Base-by-base conservation (phyloP, 306 rosid genomes). In the Luffa acutangula region DNA sequence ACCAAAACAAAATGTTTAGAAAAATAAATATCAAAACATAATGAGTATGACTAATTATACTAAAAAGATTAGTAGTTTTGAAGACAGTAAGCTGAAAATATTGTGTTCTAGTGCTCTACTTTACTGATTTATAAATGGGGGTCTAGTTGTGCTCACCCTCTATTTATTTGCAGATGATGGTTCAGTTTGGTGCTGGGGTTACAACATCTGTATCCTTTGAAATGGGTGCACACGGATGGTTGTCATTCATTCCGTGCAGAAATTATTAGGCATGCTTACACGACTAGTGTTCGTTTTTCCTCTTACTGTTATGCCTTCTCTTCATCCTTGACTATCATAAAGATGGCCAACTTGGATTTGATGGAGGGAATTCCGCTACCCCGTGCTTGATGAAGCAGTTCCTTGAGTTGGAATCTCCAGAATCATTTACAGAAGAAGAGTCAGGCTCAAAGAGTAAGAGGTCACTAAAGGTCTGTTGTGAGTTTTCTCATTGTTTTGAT, bases 131-230 rank as follows among this genome's bases (percentile, higher is more conserved):
- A 43, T 9, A 42, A n/a, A 67, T 67, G 66, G 39, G 66, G 39
- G 12, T 60, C 71, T 81, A 88, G 84, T 37, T 82, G 57, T 15
- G 42, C 52, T 37, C 58, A 74, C 75, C 78, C 5, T 58, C 33
- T 69, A 75, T 84, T 72, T 85, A 63, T 80, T 84, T 76, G 86
- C 97, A 94, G 98, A 91, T 75, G 92, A 94, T 57, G 98, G 98
- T 84, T 90, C 97, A 25, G 85, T 92, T 83, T 94, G 97, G 97
- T 86, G 90, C 85, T 94, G 98, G 97, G 98, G 98, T 80, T 89
- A 90, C 88, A 94, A 92, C 85, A 46, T 77, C 78, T 91, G 98
- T 94, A 94, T 94, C 98, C 98, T 92, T 89, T 57, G 41, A 66
- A 49, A 42, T 78, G 33, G 72, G 65, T 49, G 74, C 46, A 53